Percentiles rank a stretch among this genome's conserved stretches.
Evolutionary conservation across 306 rosid species (phyloP).

Genomic region (Vicia sativa): DNA sequence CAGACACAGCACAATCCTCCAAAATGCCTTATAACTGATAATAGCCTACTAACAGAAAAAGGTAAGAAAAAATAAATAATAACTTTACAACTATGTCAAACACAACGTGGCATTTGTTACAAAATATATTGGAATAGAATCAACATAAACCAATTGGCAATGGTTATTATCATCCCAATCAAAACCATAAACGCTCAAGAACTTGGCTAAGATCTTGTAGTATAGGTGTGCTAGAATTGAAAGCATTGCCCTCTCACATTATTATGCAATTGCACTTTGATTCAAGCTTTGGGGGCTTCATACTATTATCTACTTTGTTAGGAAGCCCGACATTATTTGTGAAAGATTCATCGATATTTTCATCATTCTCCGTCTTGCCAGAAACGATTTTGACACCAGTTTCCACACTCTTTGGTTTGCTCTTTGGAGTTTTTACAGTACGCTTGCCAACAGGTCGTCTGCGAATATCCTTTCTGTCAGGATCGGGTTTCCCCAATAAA

Average conservation of each 20-base stretch:
- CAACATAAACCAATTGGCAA: conserved; percentile 54
- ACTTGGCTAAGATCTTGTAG: conserved; percentile 18
- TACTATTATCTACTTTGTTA: conserved; percentile 65
- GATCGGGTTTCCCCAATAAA: conserved; percentile 63
- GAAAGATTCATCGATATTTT: conserved; percentile 58
- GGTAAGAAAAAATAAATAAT: conserved; percentile 17
- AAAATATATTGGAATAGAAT: conserved; percentile 45
- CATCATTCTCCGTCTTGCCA: conserved; percentile 67
- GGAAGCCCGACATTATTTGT: conserved; percentile 62
- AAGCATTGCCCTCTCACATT: conserved; percentile 64
- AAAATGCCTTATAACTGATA: conserved; percentile 47
- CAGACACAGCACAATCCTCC: conserved; percentile 52
- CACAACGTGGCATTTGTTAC: conserved; percentile 64
- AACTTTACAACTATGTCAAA: conserved; percentile 79
- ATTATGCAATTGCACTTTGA: conserved; percentile 92
- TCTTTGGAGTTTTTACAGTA: conserved; percentile 60
- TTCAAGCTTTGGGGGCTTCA: conserved; percentile 88
- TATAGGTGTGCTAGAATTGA: conserved; percentile 7
- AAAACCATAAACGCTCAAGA: conserved; percentile 42
- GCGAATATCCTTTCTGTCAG: conserved; percentile 56
- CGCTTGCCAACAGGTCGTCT: conserved; percentile 54
- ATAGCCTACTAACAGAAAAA: conserved; percentile 45
- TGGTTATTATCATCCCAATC: conserved; percentile 50
- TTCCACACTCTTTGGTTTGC: conserved; percentile 57
- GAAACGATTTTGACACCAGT: conserved; percentile 51